A percentile compares a stretch with the other conserved stretches of the same genome.
phyloP scores from a whole-genome alignment of 371 early-diverging fungal species.

The Apophysomyces variabilis region DNA sequence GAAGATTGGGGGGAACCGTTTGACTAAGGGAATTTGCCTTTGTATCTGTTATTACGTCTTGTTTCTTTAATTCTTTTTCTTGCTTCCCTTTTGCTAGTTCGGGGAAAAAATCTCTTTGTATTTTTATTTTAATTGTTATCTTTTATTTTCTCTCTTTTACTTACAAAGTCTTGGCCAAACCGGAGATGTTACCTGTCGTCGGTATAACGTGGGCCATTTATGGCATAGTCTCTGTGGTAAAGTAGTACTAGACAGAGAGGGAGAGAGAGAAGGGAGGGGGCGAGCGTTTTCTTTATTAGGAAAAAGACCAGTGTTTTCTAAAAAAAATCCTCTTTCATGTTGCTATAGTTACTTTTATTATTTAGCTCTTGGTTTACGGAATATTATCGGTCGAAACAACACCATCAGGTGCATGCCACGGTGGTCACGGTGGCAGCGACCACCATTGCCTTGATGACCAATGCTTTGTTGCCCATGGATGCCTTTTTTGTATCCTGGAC shows the following conservation, averaged over 20 bases:
- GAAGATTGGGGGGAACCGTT: no score
- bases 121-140: background rate
- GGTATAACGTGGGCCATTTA: conserved; percentile 26
- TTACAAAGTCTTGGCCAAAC: background rate
- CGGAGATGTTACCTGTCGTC: conserved; percentile 19
- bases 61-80: no score
- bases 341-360: background rate
- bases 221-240: conserved; percentile 17
- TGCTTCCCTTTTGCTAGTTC: no score
- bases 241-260: background rate
- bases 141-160: background rate
- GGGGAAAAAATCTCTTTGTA: no score
- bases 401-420: background rate
- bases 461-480: conserved; percentile 61
- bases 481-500: conserved; percentile 67
- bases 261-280: background rate
- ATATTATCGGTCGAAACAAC: background rate
- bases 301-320: no score
- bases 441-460: conserved; percentile 40
- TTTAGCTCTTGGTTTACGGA: background rate
- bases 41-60: no score
- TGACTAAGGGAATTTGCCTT: no score
- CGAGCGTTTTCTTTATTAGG: background rate
- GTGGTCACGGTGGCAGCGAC: background rate
- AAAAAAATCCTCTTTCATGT: no score